Base-by-base conservation (phyloP, 1,139 yeast species). In the Zygoascus hellenicus region DNA sequence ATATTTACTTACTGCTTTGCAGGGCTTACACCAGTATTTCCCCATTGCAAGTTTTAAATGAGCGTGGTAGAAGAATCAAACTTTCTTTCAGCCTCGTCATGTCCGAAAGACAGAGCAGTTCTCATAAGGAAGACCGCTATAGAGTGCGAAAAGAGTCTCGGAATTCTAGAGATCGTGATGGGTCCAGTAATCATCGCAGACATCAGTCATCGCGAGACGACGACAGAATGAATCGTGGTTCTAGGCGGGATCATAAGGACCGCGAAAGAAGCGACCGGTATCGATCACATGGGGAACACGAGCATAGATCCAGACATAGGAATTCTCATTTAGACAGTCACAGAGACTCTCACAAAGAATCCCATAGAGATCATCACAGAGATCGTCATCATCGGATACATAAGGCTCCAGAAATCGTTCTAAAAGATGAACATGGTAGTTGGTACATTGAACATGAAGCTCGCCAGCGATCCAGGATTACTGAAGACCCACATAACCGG, bases 1-100 rank as follows among this genome's bases (percentile, higher is more conserved):
- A 19, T n/a, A 3, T n/a, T 9, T 30, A 63, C 75, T 51, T 56
- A 72, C 75, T 5, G 60, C 56, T 39, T 65, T 59, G 52, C 77
- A 72, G 3, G 64, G 59, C 47, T 69, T 69, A 50, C 77, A 72
- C 76, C 76, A 74, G 49, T 63, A 69, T 45, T 65, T 66, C 5
- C 65, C 67, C 74, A 69, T 70, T 16, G 29, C 49, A 11, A 16
- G 13, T 42, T 32, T 13, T 34, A 6, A 9, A n/a, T 38, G 32
- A 17, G 16, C 14, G 33, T 5, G 33, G 10, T 31, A 13, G 9
- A 31, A 22, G 26, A 22, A 22, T 22, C 26, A 22, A 22, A 22
- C 26, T 22, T 7, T 16, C 19, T 10, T 36, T 36, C 38, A 36
- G 38, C 37, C 37, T 7, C 17, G 19, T 32, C 43, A 32, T 32